Base-by-base conservation (phyloP, 495 filamentous ascomycete species). In the Hypoxylon trugodes region DNA sequence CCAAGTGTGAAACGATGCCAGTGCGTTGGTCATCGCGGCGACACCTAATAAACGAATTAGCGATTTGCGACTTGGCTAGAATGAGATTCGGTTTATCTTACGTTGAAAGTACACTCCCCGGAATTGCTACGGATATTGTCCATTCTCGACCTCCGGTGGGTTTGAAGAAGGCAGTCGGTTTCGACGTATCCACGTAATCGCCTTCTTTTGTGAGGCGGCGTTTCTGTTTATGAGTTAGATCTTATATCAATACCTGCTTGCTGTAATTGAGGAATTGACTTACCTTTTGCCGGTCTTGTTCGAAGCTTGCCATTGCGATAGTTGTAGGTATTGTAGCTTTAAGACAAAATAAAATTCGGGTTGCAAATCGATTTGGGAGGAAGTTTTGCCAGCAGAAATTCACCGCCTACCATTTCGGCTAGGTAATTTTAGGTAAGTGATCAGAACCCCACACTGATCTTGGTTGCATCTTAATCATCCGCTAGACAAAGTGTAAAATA, bases 21-120 rank as follows among this genome's bases (percentile, higher is more conserved):
- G 86, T 86, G 67, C 88, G 86, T 53, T 88, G 86, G 37, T 91
- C 88, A 42, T 84, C 84, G 15, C 86, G 78, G 7, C 74, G 69
- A 47, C 76, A 78, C 41, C 78, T 80, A 40, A n/a, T n/a, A n/a
- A n/a, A n/a, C 25, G 19, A 21, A 13, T 2, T 15, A 25, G 10
- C 16, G 6, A 53, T 58, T 7, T 58, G 63, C 65, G 21, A 46
- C 24, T 18, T n/a, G 21, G 25, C 24, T 13, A 37, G n/a, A n/a
- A 33, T 9, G 13, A 28, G 6, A 33, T 35, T 10, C 22, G 22
- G 10, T 25, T 1, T 10, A 19, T 66, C 75, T 59, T 69, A 86
- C 85, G 77, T 76, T 40, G 76, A 72, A 41, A 82, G 73, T 5
- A 81, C 69, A 60, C 79, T 81, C 8, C 76, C 79, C 1, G 80